A percentile compares a stretch with the other conserved stretches of the same genome.
Evolutionary conservation across 208 protist species (phyloP).

Genomic region (Trypanosoma brucei): DNA sequence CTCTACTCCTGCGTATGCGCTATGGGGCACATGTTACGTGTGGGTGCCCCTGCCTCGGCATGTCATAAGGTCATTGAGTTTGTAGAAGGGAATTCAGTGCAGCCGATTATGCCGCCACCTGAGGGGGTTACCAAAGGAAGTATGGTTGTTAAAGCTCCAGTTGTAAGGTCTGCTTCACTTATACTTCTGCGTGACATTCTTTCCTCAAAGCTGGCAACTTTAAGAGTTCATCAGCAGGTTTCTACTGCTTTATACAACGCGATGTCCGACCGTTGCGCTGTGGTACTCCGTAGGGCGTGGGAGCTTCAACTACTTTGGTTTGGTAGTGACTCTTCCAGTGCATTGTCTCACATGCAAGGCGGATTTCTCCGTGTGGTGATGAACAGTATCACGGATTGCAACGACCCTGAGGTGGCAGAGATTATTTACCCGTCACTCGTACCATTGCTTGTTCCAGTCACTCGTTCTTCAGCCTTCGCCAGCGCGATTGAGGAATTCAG

Average conservation of each 20-base stretch:
- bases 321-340: slow-evolving; percentile 32
- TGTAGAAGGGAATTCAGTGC: slow-evolving; percentile 36
- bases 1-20: slow-evolving; percentile 56
- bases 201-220: slow-evolving; percentile 44
- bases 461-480: slow-evolving; percentile 56
- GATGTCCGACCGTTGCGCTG: slow-evolving; percentile 42
- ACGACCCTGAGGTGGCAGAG: slow-evolving; percentile 44
- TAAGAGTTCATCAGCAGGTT: slow-evolving; percentile 50
- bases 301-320: slow-evolving; percentile 83
- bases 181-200: slow-evolving; percentile 72
- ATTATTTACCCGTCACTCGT: slow-evolving; percentile 79
- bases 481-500: slow-evolving; percentile 75
- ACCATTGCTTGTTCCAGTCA: slow-evolving; percentile 71
- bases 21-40: slow-evolving; percentile 80
- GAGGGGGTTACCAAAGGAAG: slow-evolving; percentile 22
- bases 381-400: slow-evolving; percentile 69
- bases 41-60: slow-evolving; percentile 45
- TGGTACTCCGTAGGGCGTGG: slow-evolving; percentile 61
- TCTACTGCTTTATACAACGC: slow-evolving; percentile 43
- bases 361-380: slow-evolving; percentile 72
- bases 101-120: slow-evolving; percentile 37
- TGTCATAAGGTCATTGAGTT: slow-evolving; percentile 56
- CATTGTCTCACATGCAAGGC: slow-evolving; percentile 46
- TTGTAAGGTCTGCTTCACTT: slow-evolving; percentile 71
- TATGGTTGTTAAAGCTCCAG: slow-evolving; percentile 50